Evolutionary conservation across 148 eudicot genomes (phyloP).

Genomic region (Euryodendron excelsum): DNA sequence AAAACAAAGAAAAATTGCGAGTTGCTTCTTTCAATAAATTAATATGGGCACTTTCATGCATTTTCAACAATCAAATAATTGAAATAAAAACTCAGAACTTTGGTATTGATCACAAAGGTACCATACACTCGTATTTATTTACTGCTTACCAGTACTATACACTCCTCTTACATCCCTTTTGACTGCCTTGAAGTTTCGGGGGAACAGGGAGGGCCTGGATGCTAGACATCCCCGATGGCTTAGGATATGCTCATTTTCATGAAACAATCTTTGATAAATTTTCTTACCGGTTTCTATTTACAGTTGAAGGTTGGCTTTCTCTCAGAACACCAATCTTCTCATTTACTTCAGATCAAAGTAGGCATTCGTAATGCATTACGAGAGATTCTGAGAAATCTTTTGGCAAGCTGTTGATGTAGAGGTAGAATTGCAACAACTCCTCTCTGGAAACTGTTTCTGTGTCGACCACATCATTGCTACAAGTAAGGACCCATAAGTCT

Average conservation of each 20-base stretch:
- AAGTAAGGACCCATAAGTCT: constrained; percentile 79
- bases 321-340: constrained; percentile 27
- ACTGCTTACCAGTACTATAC: constrained; percentile 5
- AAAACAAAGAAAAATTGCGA: background rate
- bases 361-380: constrained; percentile 62
- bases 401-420: constrained; percentile 62
- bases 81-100: background rate
- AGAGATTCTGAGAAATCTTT: constrained; percentile 58
- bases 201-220: no score
- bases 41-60: background rate
- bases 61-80: background rate
- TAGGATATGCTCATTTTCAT: background rate
- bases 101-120: background rate
- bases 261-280: constrained; percentile 2
- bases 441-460: constrained; percentile 52
- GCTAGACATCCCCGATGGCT: no score
- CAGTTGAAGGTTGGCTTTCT: constrained; percentile 36
- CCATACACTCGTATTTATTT: background rate
- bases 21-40: background rate
- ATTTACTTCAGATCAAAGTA: constrained; percentile 36
- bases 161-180: no score
- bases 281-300: constrained; percentile 37
- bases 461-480: constrained; percentile 59
- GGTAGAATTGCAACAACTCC: constrained; percentile 57
- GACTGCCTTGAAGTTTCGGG: no score